phyloP scores from a whole-genome alignment of 2,329 filamentous ascomycete species.

The Davidsoniella virescens region DNA sequence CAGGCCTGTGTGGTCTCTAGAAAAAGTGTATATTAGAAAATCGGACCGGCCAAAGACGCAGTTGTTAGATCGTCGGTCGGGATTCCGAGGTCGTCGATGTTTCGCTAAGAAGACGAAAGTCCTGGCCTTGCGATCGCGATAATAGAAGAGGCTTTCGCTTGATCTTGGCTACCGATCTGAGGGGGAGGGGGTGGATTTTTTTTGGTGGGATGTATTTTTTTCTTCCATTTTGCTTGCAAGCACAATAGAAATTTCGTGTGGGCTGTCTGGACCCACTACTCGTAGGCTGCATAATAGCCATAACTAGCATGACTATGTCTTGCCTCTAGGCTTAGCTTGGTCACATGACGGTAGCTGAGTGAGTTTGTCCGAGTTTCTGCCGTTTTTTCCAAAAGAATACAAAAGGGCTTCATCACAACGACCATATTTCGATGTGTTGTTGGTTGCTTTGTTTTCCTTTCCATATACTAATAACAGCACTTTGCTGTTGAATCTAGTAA shows the following conservation, averaged over 20 bases:
- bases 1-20: slow-evolving; percentile 2
- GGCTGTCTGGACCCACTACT: not conserved
- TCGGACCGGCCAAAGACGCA: slow-evolving; percentile 7
- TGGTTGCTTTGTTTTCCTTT: too few relatives aligned
- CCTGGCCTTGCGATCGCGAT: slow-evolving; percentile 8
- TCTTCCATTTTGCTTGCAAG: not conserved
- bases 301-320: too few relatives aligned
- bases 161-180: slow-evolving; percentile 5
- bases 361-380: too few relatives aligned
- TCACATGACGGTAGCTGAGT: too few relatives aligned
- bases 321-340: too few relatives aligned
- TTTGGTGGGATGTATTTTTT: slow-evolving; percentile 11
- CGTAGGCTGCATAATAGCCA: too few relatives aligned
- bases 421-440: not conserved
- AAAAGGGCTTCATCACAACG: not conserved
- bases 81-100: not conserved
- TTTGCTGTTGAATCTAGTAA: too few relatives aligned
- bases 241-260: slow-evolving; percentile 10
- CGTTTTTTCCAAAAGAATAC: too few relatives aligned
- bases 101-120: slow-evolving; percentile 1
- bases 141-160: slow-evolving; percentile 10
- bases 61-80: slow-evolving; percentile 3
- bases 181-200: slow-evolving; percentile 6
- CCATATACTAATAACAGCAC: too few relatives aligned
- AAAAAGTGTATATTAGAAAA: not conserved